These are phyloP conservation scores for Suillus occidentalis DNA, from an alignment of 768 basidiomycete species.

Conservation along the genomic window DNA sequence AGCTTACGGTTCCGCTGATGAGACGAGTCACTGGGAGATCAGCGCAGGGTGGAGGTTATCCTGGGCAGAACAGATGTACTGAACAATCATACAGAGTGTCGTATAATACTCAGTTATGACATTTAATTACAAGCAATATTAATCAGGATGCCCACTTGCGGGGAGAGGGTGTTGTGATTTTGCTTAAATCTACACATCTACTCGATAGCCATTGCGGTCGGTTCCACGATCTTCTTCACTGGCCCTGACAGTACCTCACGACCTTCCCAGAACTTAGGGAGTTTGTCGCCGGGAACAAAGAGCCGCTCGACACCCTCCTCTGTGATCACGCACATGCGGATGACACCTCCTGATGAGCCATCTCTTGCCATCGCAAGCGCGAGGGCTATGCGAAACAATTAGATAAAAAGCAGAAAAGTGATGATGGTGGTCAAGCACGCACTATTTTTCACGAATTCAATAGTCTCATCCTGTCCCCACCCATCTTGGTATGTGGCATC, in stretches of 20 bases:
- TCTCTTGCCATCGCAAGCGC: conserved; percentile 96
- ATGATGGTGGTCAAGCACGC: conserved; percentile 31
- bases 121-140: neutral
- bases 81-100: neutral
- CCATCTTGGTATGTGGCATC: conserved; percentile 97
- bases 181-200: conserved; percentile 11
- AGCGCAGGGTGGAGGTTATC: conserved; percentile 26
- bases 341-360: conserved; percentile 95
- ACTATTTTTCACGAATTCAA: conserved; percentile 97
- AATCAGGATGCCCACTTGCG: neutral
- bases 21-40: conserved; percentile 41
- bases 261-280: conserved; percentile 91
- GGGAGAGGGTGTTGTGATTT: neutral
- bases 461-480: conserved; percentile 85
- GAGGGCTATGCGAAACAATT: conserved; percentile 57
- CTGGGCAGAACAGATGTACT: conserved; percentile 11
- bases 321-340: conserved; percentile 96
- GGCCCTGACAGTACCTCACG: conserved; percentile 60
- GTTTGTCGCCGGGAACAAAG: conserved; percentile 88
- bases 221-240: conserved; percentile 20
- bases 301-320: conserved; percentile 88
- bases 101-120: neutral
- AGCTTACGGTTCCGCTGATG: conserved; percentile 15
- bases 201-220: conserved; percentile 48
- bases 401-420: neutral